Conservation (phyloP, 768 basidiomycete species). For the Clavulina sp. region DNA sequence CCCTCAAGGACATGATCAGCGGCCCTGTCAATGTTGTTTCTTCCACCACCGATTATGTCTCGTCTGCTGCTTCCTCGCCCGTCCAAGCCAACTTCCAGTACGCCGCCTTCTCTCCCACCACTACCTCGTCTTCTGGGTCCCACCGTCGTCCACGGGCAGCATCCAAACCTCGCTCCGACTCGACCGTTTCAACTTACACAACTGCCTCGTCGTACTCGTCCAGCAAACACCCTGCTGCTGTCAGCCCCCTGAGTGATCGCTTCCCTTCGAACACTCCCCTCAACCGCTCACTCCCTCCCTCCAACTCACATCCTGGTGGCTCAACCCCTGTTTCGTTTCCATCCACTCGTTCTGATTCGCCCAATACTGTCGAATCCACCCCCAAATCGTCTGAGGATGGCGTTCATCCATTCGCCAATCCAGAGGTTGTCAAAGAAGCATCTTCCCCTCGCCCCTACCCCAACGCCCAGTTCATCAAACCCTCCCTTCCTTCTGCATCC, state of each 20-base stretch:
- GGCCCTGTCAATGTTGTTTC: no score
- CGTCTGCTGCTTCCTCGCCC: background rate
- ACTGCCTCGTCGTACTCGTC: background rate
- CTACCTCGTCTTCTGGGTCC: background rate
- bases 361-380: background rate
- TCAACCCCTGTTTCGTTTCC: background rate
- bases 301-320: background rate
- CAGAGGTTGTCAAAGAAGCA: no score
- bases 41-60: no score
- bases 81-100: no score
- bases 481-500: no score
- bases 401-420: background rate
- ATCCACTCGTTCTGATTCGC: background rate
- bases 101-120: no score
- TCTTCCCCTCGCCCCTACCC: no score
- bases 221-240: background rate
- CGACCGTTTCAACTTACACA: background rate
- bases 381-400: no score
- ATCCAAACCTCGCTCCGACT: background rate
- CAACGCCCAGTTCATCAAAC: no score
- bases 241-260: no score
- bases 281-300: background rate
- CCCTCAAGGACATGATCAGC: no score
- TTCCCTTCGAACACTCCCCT: background rate
- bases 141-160: background rate